A percentile compares a stretch with the other conserved stretches of the same genome.
Conservation (phyloP, 495 filamentous ascomycete genomes). For the Penicillium tannophilum region DNA sequence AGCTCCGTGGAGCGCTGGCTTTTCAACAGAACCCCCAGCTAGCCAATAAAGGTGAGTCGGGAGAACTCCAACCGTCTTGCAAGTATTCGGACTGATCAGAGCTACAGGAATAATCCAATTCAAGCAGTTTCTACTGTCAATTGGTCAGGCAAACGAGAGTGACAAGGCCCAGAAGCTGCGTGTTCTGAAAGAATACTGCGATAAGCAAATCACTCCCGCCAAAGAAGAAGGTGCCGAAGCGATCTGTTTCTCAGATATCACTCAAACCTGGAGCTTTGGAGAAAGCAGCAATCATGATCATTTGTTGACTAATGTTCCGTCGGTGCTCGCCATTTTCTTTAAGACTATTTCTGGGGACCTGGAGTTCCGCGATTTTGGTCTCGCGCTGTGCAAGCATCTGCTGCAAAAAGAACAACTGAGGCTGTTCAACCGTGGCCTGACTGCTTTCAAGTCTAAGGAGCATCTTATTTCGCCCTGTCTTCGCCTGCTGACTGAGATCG, state of each 20-base stretch:
- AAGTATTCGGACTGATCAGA: slow-evolving; percentile 2
- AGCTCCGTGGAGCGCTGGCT: slow-evolving; percentile 63
- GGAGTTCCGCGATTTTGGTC: slow-evolving; percentile 69
- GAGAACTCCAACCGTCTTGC: background rate
- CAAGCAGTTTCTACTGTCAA: slow-evolving; percentile 71
- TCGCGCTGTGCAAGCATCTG: slow-evolving; percentile 71
- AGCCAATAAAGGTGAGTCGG: slow-evolving; percentile 63
- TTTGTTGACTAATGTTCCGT: slow-evolving; percentile 71
- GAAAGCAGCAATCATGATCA: slow-evolving; percentile 70
- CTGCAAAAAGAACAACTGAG: slow-evolving; percentile 72
- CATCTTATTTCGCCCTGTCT: slow-evolving; percentile 83
- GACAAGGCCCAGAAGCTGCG: slow-evolving; percentile 52
- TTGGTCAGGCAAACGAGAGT: slow-evolving; percentile 53
- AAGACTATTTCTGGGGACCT: slow-evolving; percentile 69
- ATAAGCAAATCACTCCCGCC: slow-evolving; percentile 60
- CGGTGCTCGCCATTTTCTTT: slow-evolving; percentile 74
- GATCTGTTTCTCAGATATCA: slow-evolving; percentile 69
- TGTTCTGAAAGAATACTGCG: slow-evolving; percentile 74
- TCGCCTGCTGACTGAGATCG: slow-evolving; percentile 75
- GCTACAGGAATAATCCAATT: slow-evolving; percentile 68
- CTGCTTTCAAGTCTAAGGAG: slow-evolving; percentile 73
- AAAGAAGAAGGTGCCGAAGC: slow-evolving; percentile 56
- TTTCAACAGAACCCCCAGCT: slow-evolving; percentile 65
- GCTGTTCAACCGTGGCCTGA: slow-evolving; percentile 70
- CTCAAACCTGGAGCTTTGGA: slow-evolving; percentile 78